Evolutionary conservation across 2,329 filamentous ascomycete genomes (phyloP).

Genomic region (Ceratocystis diversiconidia): DNA sequence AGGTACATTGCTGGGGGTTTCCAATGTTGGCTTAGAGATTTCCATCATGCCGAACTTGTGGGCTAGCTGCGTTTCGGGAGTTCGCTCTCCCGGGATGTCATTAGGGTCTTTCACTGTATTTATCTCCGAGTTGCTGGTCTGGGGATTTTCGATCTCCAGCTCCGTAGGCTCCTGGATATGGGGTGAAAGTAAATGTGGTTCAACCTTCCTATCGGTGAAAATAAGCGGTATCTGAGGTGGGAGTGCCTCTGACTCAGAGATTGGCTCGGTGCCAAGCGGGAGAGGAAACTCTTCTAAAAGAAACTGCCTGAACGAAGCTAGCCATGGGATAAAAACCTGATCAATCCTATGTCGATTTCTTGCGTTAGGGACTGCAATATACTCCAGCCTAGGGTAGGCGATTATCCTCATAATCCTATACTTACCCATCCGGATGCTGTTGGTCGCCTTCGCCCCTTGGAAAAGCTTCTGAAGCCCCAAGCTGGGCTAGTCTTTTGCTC

Average conservation of each 20-base stretch:
- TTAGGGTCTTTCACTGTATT: neutral
- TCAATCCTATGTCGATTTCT: conserved; percentile 47
- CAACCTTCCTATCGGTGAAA: neutral
- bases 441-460: conserved; percentile 80
- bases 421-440: conserved; percentile 79
- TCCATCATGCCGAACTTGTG: conserved; percentile 15
- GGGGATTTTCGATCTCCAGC: neutral
- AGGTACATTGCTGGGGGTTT: conserved; percentile 12
- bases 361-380: neutral
- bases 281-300: conserved; percentile 57
- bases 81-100: conserved; percentile 25
- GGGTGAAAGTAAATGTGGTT: neutral
- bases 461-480: conserved; percentile 66
- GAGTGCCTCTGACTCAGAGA: conserved; percentile 59
- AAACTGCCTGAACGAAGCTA: conserved; percentile 48
- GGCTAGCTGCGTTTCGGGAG: neutral
- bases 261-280: conserved; percentile 49
- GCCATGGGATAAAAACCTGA: conserved; percentile 69
- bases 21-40: neutral
- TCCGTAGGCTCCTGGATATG: neutral
- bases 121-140: neutral
- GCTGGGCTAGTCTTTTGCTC: conserved; percentile 65
- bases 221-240: conserved; percentile 47
- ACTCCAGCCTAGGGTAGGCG: neutral
- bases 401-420: conserved; percentile 16